Percentiles rank a stretch among this genome's conserved stretches.
Evolutionary conservation across 1,284 basidiomycete genomes (phyloP).

Genomic region (Phellopilus nigrolimitatus): DNA sequence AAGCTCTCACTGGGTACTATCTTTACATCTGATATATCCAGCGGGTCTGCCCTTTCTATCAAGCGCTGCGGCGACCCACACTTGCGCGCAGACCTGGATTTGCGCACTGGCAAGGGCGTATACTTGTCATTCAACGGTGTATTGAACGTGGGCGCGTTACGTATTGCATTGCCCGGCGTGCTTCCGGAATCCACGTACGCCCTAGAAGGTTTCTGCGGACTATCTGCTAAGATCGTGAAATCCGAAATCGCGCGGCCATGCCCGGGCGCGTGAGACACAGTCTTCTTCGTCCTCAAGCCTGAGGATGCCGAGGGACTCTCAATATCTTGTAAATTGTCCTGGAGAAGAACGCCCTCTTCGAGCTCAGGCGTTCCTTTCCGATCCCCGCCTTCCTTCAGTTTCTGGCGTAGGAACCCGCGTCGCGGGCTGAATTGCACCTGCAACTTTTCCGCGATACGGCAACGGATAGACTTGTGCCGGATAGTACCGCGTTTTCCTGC

Average conservation of each 20-base stretch:
- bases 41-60: not conserved
- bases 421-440: slow-evolving; percentile 1
- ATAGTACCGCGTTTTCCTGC: not conserved
- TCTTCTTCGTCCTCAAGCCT: not conserved
- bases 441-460: slow-evolving; percentile 13
- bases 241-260: slow-evolving; percentile 18
- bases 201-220: slow-evolving; percentile 4
- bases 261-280: not conserved
- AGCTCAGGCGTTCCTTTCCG: slow-evolving; percentile 14
- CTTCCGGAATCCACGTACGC: slow-evolving; percentile 5
- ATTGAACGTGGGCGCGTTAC: not conserved
- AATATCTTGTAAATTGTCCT: not conserved
- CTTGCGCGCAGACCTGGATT: not conserved
- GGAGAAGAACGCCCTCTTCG: slow-evolving; percentile 15
- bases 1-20: not conserved
- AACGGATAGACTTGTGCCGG: slow-evolving; percentile 13
- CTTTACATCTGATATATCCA: not conserved
- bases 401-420: not conserved
- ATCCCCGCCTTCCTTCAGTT: not conserved
- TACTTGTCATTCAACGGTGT: slow-evolving; percentile 10
- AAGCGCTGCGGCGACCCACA: not conserved
- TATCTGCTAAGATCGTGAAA: slow-evolving; percentile 2
- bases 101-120: slow-evolving; percentile 6
- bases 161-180: not conserved
- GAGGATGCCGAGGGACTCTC: not conserved